Conservation (phyloP, 495 filamentous ascomycete genomes). For the Trichoderma asperelloides region DNA sequence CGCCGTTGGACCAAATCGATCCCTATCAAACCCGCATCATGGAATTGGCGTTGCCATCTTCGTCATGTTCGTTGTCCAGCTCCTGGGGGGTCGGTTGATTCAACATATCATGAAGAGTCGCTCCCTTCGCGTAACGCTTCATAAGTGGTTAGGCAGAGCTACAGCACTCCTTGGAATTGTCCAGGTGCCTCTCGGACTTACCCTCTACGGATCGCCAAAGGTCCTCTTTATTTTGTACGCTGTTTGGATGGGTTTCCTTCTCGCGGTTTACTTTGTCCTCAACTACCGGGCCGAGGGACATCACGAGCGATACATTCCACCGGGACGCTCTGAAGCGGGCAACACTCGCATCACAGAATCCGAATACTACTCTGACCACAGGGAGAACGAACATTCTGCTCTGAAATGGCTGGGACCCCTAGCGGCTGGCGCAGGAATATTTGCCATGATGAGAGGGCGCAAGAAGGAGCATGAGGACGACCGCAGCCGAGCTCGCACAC, state of each 20-base stretch:
- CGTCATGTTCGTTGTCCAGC: conserved; percentile 71
- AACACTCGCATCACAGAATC: conserved; percentile 18
- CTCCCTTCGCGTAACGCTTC: conserved; percentile 68
- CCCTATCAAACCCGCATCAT: conserved; percentile 87
- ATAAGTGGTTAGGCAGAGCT: conserved; percentile 77
- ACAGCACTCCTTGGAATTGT: conserved; percentile 72
- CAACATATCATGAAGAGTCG: conserved; percentile 43
- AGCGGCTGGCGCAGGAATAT: conserved; percentile 53
- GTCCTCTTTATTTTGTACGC: conserved; percentile 77
- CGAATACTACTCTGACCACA: conserved; percentile 16
- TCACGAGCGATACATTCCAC: conserved; percentile 33
- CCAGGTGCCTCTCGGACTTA: conserved; percentile 83
- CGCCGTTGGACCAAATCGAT: conserved; percentile 66
- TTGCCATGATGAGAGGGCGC: conserved; percentile 42
- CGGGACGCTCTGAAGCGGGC: conserved; percentile 26
- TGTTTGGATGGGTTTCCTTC: conserved; percentile 56
- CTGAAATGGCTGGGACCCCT: conserved; percentile 39
- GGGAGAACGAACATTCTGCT: conserved; percentile 34
- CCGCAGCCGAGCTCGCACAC: conserved; percentile 25
- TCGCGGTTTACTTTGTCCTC: conserved; percentile 65
- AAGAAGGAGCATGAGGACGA: conserved; percentile 31
- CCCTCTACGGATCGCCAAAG: conserved; percentile 85
- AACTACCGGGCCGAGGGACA: conserved; percentile 51
- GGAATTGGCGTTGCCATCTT: conserved; percentile 90
- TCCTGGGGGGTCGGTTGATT: conserved; percentile 66